A percentile compares a stretch with the other conserved stretches of the same genome.
phyloP scores from a whole-genome alignment of 2,329 filamentous ascomycete genomes.

The Penicillium fuscoglaucum region DNA sequence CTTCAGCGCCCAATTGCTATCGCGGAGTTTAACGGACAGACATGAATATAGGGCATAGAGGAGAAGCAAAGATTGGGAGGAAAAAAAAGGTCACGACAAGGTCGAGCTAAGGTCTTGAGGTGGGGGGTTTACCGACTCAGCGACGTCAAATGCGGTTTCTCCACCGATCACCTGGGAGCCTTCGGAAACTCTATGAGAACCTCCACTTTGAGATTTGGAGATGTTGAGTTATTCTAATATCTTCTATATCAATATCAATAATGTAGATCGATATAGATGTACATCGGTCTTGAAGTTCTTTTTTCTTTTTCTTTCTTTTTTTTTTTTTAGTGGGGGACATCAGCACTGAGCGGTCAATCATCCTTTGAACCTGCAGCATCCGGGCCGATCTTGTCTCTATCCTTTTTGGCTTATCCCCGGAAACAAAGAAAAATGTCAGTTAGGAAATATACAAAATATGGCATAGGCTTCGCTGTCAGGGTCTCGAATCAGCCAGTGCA shows the following conservation, averaged over 20 bases:
- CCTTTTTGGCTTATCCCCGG: background rate
- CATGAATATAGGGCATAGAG: conserved; percentile 15
- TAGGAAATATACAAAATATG: background rate
- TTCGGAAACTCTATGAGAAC: conserved; percentile 29
- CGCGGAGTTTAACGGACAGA: conserved; percentile 13
- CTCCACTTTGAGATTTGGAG: conserved; percentile 11
- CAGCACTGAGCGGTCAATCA: conserved; percentile 13
- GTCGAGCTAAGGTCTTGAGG: conserved; percentile 23
- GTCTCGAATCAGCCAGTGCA: background rate
- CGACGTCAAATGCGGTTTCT: conserved; percentile 38
- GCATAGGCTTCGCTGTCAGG: background rate
- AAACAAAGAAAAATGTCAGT: conserved; percentile 1
- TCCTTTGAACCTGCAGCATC: conserved; percentile 12
- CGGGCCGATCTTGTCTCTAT: conserved; percentile 4
- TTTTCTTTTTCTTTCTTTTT: background rate
- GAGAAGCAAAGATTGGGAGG: conserved; percentile 5
- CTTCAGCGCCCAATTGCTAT: conserved; percentile 22
- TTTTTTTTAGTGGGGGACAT: conserved; percentile 1
- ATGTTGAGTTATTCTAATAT: background rate
- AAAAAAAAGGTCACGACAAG: conserved; percentile 10
- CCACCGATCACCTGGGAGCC: conserved; percentile 33
- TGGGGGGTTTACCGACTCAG: conserved; percentile 32
- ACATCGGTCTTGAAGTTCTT: background rate
- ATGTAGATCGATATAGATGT: background rate
- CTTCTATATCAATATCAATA: background rate